These are phyloP conservation scores for Tetrahymena borealis DNA, from an alignment of 73 alveolate species.

Conservation along the genomic window DNA sequence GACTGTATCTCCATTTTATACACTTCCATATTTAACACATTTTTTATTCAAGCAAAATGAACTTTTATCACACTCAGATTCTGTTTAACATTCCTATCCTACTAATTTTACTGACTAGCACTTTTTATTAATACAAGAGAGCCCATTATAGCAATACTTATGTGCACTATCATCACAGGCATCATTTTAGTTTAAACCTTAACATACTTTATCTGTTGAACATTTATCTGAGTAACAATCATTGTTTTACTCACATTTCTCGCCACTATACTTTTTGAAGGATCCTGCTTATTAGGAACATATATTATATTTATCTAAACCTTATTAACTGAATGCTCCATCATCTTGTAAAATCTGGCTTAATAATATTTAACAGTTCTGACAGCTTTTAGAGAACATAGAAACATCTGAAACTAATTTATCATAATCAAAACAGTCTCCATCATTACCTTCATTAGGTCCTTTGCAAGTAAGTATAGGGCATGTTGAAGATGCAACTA, in stretches of 20 bases:
- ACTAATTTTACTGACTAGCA: neutral
- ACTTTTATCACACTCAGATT: neutral
- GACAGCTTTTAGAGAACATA: neutral
- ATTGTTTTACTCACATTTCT: neutral
- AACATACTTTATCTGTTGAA: neutral
- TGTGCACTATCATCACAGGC: neutral
- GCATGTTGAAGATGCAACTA: neutral
- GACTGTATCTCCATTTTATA: neutral
- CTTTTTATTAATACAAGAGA: neutral
- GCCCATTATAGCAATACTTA: neutral
- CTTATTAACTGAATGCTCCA: neutral
- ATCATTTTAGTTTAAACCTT: neutral
- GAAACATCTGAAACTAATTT: neutral
- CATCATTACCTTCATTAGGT: neutral
- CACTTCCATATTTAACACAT: neutral
- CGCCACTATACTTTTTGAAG: neutral
- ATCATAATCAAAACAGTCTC: neutral
- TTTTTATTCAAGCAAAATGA: neutral
- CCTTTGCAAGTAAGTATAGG: neutral
- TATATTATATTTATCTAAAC: neutral
- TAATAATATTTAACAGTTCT: neutral
- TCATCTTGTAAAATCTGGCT: neutral
- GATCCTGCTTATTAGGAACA: neutral
- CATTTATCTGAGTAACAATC: neutral
- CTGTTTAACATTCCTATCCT: neutral